phyloP scores from a whole-genome alignment of 1,139 yeast species.

The Geotrichum australiense region DNA sequence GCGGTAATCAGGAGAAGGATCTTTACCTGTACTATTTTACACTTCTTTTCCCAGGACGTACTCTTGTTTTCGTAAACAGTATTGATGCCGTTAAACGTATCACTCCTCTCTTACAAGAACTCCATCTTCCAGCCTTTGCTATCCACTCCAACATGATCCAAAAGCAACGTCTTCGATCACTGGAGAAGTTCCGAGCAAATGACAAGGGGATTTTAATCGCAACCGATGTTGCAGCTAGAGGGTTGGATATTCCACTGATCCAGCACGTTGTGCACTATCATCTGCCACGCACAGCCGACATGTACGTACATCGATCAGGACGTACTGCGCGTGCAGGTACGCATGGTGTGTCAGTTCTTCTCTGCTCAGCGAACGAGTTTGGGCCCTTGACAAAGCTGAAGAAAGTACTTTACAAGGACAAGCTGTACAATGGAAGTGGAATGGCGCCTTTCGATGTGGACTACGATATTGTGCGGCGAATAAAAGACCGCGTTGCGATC shows the following conservation, averaged over 20 bases:
- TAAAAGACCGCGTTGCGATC: slow-evolving; percentile 59
- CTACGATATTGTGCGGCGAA: slow-evolving; percentile 59
- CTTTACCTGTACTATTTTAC: slow-evolving; percentile 82
- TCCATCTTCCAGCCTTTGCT: slow-evolving; percentile 62
- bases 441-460: slow-evolving; percentile 73
- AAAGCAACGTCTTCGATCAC: slow-evolving; percentile 77
- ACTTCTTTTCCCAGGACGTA: slow-evolving; percentile 79
- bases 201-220: slow-evolving; percentile 68
- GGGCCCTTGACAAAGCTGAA: slow-evolving; percentile 79
- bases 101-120: slow-evolving; percentile 63
- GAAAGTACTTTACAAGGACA: slow-evolving; percentile 43
- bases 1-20: slow-evolving; percentile 87
- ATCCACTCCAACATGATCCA: slow-evolving; percentile 93
- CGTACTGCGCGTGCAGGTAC: slow-evolving; percentile 95
- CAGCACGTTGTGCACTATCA: slow-evolving; percentile 96
- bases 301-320: slow-evolving; percentile 93
- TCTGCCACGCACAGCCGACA: slow-evolving; percentile 89
- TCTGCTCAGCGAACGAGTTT: slow-evolving; percentile 89
- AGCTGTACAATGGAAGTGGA: slow-evolving; percentile 18
- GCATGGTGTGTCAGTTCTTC: slow-evolving; percentile 88
- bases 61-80: slow-evolving; percentile 87
- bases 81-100: slow-evolving; percentile 88
- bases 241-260: slow-evolving; percentile 85
- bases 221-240: slow-evolving; percentile 98
- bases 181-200: slow-evolving; percentile 53